Conservation (phyloP, 192 early-diverging fungal genomes). For the Linderina pennispora region DNA sequence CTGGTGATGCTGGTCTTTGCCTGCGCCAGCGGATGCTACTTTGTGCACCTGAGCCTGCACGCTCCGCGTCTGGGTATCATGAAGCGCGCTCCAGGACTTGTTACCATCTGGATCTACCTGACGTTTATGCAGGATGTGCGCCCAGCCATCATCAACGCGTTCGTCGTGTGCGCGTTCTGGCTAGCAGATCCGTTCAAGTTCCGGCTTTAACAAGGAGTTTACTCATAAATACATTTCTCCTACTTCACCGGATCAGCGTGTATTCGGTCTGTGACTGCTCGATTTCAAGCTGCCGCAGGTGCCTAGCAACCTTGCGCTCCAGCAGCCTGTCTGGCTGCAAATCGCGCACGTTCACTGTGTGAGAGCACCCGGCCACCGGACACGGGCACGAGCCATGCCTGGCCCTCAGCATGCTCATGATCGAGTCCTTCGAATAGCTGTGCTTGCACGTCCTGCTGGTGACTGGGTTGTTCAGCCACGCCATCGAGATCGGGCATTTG, state of each 20-base stretch:
- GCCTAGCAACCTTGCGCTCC: constrained; percentile 46
- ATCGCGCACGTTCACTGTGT: constrained; percentile 14
- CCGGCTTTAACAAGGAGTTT: not conserved
- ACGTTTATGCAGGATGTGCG: constrained; percentile 40
- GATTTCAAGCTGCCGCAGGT: constrained; percentile 26
- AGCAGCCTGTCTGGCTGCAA: constrained; percentile 39
- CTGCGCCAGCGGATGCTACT: constrained; percentile 52
- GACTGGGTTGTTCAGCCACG: constrained; percentile 48
- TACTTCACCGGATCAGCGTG: constrained; percentile 22
- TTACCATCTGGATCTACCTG: constrained; percentile 63
- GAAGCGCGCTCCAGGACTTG: constrained; percentile 62
- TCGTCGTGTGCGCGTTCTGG: constrained; percentile 30
- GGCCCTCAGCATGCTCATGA: constrained; percentile 17
- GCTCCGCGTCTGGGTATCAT: constrained; percentile 66
- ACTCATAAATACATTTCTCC: not conserved
- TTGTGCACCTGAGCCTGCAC: constrained; percentile 56
- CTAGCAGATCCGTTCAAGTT: constrained; percentile 26
- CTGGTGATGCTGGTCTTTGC: constrained; percentile 47
- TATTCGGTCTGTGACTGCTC: constrained; percentile 28
- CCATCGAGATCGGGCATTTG: constrained; percentile 50
- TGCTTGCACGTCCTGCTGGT: constrained; percentile 51
- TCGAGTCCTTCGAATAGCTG: constrained; percentile 48
- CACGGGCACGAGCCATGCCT: constrained; percentile 13
- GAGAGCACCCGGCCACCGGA: constrained; percentile 42
- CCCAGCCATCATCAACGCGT: constrained; percentile 21